Evolutionary conservation across 179 eudicot genomes (phyloP).

Genomic region (Carnegiea gigantea): DNA sequence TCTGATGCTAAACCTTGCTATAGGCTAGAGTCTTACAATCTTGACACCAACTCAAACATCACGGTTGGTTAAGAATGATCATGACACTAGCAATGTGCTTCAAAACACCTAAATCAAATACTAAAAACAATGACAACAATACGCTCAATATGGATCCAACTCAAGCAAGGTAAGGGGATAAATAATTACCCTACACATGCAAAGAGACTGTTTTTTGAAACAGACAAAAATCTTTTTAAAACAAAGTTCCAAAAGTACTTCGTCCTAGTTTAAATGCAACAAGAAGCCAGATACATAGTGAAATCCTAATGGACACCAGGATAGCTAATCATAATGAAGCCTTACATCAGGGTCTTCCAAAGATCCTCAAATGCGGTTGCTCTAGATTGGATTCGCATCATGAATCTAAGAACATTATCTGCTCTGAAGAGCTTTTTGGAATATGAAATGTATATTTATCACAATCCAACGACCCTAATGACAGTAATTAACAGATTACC

Average conservation of each 20-base stretch:
- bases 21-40: neutral
- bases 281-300: neutral
- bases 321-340: conserved; percentile 1
- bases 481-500: neutral
- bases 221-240: neutral
- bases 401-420: neutral
- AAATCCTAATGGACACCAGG: neutral
- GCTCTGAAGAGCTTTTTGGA: neutral
- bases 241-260: neutral
- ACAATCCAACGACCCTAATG: conserved; percentile 1
- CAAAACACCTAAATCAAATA: neutral
- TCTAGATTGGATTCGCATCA: conserved; percentile 18
- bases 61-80: neutral
- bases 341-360: conserved; percentile 13
- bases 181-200: neutral
- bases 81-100: neutral
- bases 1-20: neutral
- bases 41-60: neutral
- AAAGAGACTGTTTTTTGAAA: neutral
- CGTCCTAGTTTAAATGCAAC: neutral
- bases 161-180: neutral
- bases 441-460: neutral
- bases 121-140: neutral
- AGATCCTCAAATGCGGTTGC: conserved; percentile 9
- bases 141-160: neutral